These are phyloP conservation scores for Polytrichum formosum DNA, from an alignment of 225 moss, liverwort and hornwort genomes.

Conservation along the genomic window DNA sequence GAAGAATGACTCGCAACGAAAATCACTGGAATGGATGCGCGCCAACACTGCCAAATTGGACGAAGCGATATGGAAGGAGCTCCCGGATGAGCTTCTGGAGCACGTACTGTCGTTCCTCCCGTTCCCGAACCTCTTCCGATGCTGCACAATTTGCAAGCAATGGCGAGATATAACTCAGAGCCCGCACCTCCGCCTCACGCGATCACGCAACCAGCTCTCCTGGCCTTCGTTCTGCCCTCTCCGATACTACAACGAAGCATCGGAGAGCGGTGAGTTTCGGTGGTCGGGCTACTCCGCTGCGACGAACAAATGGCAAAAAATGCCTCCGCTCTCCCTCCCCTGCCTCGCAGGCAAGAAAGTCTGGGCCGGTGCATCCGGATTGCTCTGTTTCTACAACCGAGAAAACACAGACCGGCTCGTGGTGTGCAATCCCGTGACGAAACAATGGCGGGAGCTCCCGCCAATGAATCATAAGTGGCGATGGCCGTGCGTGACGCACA, in stretches of 20 bases:
- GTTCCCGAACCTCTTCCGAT: slow-evolving; percentile 45
- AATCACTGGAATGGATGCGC: slow-evolving; percentile 36
- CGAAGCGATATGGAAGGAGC: slow-evolving; percentile 38
- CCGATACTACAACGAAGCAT: slow-evolving; percentile 23
- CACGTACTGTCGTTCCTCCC: slow-evolving; percentile 57
- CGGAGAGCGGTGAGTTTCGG: slow-evolving; percentile 6
- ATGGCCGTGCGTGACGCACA: slow-evolving; percentile 38
- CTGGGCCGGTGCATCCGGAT: slow-evolving; percentile 28
- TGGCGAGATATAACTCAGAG: slow-evolving; percentile 41
- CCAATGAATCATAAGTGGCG: slow-evolving; percentile 28
- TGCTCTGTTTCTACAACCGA: slow-evolving; percentile 30
- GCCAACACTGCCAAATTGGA: slow-evolving; percentile 29
- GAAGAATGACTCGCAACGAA: neutral
- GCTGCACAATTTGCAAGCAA: slow-evolving; percentile 48
- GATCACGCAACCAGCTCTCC: neutral
- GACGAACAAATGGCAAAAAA: slow-evolving; percentile 41
- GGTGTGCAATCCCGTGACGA: slow-evolving; percentile 38
- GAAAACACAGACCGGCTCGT: slow-evolving; percentile 9
- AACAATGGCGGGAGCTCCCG: slow-evolving; percentile 23
- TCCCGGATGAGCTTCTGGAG: slow-evolving; percentile 47
- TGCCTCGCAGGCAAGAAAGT: slow-evolving; percentile 16
- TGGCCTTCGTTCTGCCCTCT: slow-evolving; percentile 39
- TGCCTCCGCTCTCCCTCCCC: slow-evolving; percentile 28
- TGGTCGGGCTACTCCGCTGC: slow-evolving; percentile 36
- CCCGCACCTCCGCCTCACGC: slow-evolving; percentile 15